phyloP scores from a whole-genome alignment of 495 filamentous ascomycete species.

The Aspergillus hancockii region DNA sequence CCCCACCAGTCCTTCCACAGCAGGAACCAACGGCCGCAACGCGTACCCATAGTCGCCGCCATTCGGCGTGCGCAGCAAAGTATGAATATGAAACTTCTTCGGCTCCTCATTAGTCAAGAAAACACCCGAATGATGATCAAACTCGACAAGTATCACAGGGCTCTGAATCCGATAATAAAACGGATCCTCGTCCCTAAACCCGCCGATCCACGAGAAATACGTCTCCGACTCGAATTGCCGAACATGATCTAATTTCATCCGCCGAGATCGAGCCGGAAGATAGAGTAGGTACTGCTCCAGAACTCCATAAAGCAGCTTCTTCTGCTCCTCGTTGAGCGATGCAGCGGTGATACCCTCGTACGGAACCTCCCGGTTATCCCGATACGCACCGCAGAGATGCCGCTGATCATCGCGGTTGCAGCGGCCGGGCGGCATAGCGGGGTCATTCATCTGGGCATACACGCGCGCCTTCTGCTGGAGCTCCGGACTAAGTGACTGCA shows the following conservation, averaged over 20 bases:
- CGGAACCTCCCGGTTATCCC: slow-evolving; percentile 73
- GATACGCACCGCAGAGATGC: slow-evolving; percentile 71
- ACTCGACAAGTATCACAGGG: slow-evolving; percentile 70
- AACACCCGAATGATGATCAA: slow-evolving; percentile 79
- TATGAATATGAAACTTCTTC: slow-evolving; percentile 77
- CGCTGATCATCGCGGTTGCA: slow-evolving; percentile 77
- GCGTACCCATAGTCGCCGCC: slow-evolving; percentile 72
- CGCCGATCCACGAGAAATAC: slow-evolving; percentile 77
- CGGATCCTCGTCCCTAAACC: slow-evolving; percentile 61
- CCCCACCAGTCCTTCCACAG: slow-evolving; percentile 38
- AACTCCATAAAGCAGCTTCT: slow-evolving; percentile 54
- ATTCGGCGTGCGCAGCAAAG: slow-evolving; percentile 68
- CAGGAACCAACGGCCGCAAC: slow-evolving; percentile 42
- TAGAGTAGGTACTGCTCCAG: slow-evolving; percentile 64
- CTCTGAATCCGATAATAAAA: slow-evolving; percentile 79
- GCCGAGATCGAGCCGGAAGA: slow-evolving; percentile 54
- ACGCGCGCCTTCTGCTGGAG: slow-evolving; percentile 53
- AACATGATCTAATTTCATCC: slow-evolving; percentile 52
- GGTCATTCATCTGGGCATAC: slow-evolving; percentile 57
- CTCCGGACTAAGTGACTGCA: slow-evolving; percentile 59
- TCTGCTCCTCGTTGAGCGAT: slow-evolving; percentile 46
- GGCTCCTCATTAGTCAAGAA: slow-evolving; percentile 73
- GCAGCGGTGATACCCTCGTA: slow-evolving; percentile 63
- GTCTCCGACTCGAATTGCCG: slow-evolving; percentile 60
- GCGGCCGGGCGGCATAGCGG: slow-evolving; percentile 63